A percentile compares a stretch with the other conserved stretches of the same genome.
phyloP scores from a whole-genome alignment of 306 rosid species.

The Castanea mollissima region DNA sequence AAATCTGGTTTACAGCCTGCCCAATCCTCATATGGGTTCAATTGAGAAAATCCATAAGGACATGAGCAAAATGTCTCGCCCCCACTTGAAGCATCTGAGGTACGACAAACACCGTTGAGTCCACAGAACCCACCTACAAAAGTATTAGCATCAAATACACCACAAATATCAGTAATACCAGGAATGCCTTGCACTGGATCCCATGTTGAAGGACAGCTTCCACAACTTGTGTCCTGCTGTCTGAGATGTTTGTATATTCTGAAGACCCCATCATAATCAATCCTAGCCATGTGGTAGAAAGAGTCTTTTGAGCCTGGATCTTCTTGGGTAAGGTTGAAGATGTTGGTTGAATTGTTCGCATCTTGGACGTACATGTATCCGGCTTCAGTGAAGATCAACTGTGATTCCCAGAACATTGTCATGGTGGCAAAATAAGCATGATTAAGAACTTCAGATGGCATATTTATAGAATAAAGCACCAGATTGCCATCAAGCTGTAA shows the following conservation, averaged over 20 bases:
- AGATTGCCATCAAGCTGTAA: constrained; percentile 12
- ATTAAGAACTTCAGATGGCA: not conserved
- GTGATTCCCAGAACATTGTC: not conserved
- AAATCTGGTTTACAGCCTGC: constrained; percentile 35
- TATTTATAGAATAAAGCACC: constrained; percentile 5
- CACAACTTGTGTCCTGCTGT: not conserved
- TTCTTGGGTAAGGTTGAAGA: not conserved
- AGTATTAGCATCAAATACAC: not conserved
- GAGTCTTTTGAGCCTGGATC: not conserved
- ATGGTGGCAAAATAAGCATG: constrained; percentile 9
- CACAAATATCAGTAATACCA: constrained; percentile 17
- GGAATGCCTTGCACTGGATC: constrained; percentile 7
- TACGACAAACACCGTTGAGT: constrained; percentile 20
- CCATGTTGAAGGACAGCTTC: constrained; percentile 14
- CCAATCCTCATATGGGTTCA: not conserved
- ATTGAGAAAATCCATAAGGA: constrained; percentile 16
- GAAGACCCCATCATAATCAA: constrained; percentile 29
- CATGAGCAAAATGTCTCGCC: constrained; percentile 15
- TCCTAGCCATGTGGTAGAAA: constrained; percentile 28
- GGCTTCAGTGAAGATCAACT: constrained; percentile 19
- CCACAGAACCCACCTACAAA: constrained; percentile 27
- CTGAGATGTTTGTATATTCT: constrained; percentile 6
- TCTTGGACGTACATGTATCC: constrained; percentile 19
- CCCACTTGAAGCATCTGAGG: not conserved
- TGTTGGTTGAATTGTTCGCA: not conserved